Evolutionary conservation across 2,329 filamentous ascomycete genomes (phyloP), one percentile per base, ranked within the genome.

Genomic region (Aureobasidium mangrovei): DNA sequence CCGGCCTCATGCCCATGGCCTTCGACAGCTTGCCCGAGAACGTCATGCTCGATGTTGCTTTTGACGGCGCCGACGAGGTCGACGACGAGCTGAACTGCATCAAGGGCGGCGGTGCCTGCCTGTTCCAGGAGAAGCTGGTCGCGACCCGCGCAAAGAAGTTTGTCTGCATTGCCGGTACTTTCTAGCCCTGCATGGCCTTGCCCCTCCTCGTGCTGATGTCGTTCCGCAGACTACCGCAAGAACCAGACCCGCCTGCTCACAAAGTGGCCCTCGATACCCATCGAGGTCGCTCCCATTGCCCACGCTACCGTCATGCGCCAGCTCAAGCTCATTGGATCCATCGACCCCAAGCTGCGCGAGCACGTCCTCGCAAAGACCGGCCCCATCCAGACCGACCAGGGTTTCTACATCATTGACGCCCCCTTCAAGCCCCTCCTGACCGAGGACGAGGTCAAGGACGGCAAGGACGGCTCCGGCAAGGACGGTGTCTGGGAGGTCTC

Each of bases 81-180:
- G 93, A 98, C 67, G 84, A 88, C 44, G 87, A 94, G 51, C 74
- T 98, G 57, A 98, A 97, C 72, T 89, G 91, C 67, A 97, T 98
- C 75, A 97, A 97, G 75, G 93, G 93, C 53, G 93, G 93, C 47
- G 93, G 93, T 56, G 93, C 90, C n/a, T 98, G 93, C 71, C 74
- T 97, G 55, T 95, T 95, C 74, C 93, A 97, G 71, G 93, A 98
- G 74, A 98, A 98, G 76, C 77, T 98, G 35, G 91, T 98, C 4
- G 91, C 91, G 4, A 82, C 88, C 57, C 81, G 86, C 47, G 85
- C 89, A 3, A 86, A 83, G 70, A 87, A 88, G 67, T 95, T 96
- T 65, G 78, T 96, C 59, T 91, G 88, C 63, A 88, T 94, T 56
- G 89, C 88, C 55, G 85, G 84, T 88, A 71, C 64, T 78, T 18